Evolutionary conservation across 2,329 filamentous ascomycete genomes (phyloP).

Genomic region (Teratosphaeria viscida): DNA sequence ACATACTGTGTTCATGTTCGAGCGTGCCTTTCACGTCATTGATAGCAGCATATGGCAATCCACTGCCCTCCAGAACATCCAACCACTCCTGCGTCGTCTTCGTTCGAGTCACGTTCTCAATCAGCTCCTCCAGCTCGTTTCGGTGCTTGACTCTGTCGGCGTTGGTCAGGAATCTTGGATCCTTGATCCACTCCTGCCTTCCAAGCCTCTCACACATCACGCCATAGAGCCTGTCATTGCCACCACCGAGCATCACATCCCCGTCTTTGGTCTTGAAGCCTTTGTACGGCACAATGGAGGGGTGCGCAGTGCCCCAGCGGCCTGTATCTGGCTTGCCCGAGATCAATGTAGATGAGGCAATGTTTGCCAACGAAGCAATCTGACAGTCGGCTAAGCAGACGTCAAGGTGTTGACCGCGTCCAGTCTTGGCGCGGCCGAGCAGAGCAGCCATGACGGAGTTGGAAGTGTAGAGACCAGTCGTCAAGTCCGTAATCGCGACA

Average conservation of each 20-base stretch:
- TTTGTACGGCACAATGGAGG: constrained; percentile 93
- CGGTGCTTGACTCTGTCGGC: constrained; percentile 56
- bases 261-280: constrained; percentile 60
- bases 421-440: constrained; percentile 61
- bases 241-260: constrained; percentile 53
- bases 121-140: constrained; percentile 63
- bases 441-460: constrained; percentile 94
- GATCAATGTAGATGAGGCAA: constrained; percentile 83
- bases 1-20: constrained; percentile 68
- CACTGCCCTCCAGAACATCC: constrained; percentile 72
- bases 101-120: constrained; percentile 62
- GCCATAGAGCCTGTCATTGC: constrained; percentile 53
- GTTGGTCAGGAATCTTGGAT: constrained; percentile 49
- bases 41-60: constrained; percentile 88
- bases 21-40: constrained; percentile 84
- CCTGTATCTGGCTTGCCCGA: constrained; percentile 80
- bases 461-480: constrained; percentile 86
- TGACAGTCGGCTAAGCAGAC: constrained; percentile 88
- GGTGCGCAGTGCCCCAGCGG: constrained; percentile 93
- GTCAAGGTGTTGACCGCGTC: constrained; percentile 84
- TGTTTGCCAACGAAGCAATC: constrained; percentile 86
- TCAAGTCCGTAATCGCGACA: constrained; percentile 91
- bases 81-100: constrained; percentile 87
- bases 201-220: constrained; percentile 48
- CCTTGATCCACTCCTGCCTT: constrained; percentile 48